These are phyloP conservation scores for Conringia planisiliqua DNA, from an alignment of 345 rosid genomes.

Conservation along the genomic window DNA sequence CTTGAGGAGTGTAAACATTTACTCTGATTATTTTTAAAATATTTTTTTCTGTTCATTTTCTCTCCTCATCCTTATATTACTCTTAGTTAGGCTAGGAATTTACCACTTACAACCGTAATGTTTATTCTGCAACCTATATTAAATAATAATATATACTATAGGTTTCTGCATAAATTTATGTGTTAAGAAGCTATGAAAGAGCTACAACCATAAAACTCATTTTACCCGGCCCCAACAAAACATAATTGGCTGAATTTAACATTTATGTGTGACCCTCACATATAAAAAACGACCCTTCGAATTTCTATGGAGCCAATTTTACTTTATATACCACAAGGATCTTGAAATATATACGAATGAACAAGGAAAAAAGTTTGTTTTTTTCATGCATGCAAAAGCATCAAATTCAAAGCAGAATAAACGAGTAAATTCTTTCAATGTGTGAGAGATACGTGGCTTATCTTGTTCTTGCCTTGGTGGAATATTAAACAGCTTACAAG, in stretches of 20 bases:
- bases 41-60: too few species aligned
- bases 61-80: too few species aligned
- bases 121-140: background rate
- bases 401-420: constrained; percentile 26
- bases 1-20: too few species aligned
- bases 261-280: constrained; percentile 2
- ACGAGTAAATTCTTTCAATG: constrained; percentile 10
- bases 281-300: constrained; percentile 15
- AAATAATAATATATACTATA: background rate
- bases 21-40: too few species aligned
- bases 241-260: background rate
- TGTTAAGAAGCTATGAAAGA: background rate
- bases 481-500: constrained; percentile 24
- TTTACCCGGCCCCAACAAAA: background rate
- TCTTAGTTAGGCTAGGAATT: too few species aligned
- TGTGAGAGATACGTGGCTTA: constrained; percentile 25
- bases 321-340: constrained; percentile 29
- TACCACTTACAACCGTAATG: too few species aligned
- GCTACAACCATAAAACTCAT: background rate
- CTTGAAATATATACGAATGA: constrained; percentile 28
- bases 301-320: constrained; percentile 14
- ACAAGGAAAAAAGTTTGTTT: background rate
- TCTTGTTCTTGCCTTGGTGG: constrained; percentile 20
- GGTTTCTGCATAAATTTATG: background rate
- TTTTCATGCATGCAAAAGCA: constrained; percentile 31